A percentile compares a stretch with the other conserved stretches of the same genome.
phyloP scores from a whole-genome alignment of 768 basidiomycete genomes.

The Hydnum rufescens region DNA sequence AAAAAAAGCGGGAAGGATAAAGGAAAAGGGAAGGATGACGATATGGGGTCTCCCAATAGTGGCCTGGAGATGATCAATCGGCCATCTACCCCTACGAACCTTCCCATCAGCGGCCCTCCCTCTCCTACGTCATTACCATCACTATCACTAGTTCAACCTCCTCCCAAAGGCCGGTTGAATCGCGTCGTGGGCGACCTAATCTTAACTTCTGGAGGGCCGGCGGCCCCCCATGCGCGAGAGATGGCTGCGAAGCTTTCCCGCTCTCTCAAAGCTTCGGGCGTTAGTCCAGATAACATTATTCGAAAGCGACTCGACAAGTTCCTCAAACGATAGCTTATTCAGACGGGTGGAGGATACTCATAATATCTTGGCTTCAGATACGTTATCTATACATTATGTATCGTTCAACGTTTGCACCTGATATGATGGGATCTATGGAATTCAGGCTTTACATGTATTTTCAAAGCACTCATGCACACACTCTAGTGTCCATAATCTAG shows the following conservation, averaged over 20 bases:
- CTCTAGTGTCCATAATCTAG: too few relatives aligned
- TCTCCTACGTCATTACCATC: too few relatives aligned
- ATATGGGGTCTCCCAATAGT: background rate
- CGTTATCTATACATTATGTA: too few relatives aligned
- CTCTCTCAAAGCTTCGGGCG: conserved; percentile 7
- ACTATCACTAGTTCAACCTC: background rate
- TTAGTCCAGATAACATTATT: conserved; percentile 6
- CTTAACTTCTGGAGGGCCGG: background rate
- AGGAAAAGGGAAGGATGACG: background rate
- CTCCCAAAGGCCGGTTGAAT: background rate
- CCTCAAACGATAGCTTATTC: background rate
- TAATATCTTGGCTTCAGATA: background rate
- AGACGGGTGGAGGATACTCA: too few relatives aligned
- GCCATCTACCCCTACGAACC: background rate
- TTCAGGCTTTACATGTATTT: too few relatives aligned
- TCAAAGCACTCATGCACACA: too few relatives aligned
- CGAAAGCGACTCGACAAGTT: conserved; percentile 7
- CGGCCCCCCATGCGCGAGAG: background rate
- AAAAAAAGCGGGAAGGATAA: background rate
- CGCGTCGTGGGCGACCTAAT: background rate
- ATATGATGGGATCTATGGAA: too few relatives aligned
- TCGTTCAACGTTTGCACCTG: too few relatives aligned
- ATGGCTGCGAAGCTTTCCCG: background rate
- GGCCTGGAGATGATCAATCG: background rate
- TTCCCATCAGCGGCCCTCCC: background rate